phyloP scores from a whole-genome alignment of 768 basidiomycete species.

The Mycena filopes region DNA sequence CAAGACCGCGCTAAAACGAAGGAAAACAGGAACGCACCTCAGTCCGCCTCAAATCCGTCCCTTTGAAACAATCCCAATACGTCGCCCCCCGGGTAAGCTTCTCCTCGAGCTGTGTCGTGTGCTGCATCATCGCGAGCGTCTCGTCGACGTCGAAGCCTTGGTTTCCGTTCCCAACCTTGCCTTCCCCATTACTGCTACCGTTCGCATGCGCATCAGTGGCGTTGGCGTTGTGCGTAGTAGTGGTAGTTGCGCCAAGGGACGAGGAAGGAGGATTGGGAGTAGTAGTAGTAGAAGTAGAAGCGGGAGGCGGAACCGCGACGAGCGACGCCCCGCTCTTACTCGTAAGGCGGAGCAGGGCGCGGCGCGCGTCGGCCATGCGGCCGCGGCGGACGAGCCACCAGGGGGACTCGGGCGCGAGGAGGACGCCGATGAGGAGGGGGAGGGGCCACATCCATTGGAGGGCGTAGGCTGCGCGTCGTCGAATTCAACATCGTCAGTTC shows the following conservation, averaged over 20 bases:
- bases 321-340: conserved; percentile 1
- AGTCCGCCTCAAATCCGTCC: conserved; percentile 32
- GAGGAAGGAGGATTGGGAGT: too few species aligned
- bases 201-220: too few species aligned
- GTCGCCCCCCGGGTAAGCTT: conserved; percentile 39
- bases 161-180: background rate
- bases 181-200: background rate
- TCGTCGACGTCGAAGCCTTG: conserved; percentile 37
- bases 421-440: conserved; percentile 42
- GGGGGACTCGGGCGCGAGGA: conserved; percentile 44
- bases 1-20: too few species aligned
- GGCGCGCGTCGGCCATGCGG: conserved; percentile 37
- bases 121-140: conserved; percentile 34
- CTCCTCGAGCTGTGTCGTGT: conserved; percentile 45
- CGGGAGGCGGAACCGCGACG: too few species aligned
- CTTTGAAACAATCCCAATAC: conserved; percentile 46
- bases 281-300: too few species aligned
- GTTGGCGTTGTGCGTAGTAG: too few species aligned
- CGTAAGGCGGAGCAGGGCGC: conserved; percentile 33
- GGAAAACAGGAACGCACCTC: conserved; percentile 23
- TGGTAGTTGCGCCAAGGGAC: too few species aligned
- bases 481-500: too few species aligned
- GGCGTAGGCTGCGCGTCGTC: conserved; percentile 29
- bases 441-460: conserved; percentile 47
- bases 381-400: conserved; percentile 49